Base-by-base conservation (phyloP, 306 rosid species). In the Rosa chinensis region DNA sequence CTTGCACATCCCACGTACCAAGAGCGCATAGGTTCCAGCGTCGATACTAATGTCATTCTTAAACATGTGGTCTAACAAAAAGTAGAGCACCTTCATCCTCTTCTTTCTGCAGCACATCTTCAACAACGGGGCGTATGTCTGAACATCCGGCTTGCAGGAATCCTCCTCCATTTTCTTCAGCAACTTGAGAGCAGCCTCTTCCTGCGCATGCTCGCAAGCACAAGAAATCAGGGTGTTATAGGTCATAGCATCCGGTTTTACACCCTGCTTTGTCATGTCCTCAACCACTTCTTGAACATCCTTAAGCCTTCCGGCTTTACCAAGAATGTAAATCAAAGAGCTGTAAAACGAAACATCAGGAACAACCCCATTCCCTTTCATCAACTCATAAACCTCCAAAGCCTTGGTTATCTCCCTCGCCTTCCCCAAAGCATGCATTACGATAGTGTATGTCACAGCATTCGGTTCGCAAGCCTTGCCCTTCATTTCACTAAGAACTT, bases 91-190 rank as follows among this genome's bases (percentile, higher is more conserved):
- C 86, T 87, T 92, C 92, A 91, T 91, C 77, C 97, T 89, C 84
- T 90, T 95, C 92, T 87, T 91, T 52, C 70, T 89, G 84, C 93
- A 87, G 83, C 92, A 92, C 91, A 95, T 87, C 90, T 91, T 95
- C 83, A 95, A 72, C 84, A 95, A 85, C 0, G 96, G 94, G 76
- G 87, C 89, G 61, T 95, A 95, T 20, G 98, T 95, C 82, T 79
- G 75, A 9, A 89, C 53, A 5, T 83, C 82, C 0, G 94, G 97
- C 82, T 87, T 86, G 88, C 88, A 86, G 1, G 81, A 75, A 11
- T 78, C 77, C 35, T 92, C 96, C 83, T 83, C 97, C 97, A 95
- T 92, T 81, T 89, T 90, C 87, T 84, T 87, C 8, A 95, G 93
- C 92, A 91, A 80, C 80, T 86, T 86, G 52, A 95, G 91, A 45